Evolutionary conservation across 805 yeast genomes (phyloP).

Genomic region (Starmera dryadoides): DNA sequence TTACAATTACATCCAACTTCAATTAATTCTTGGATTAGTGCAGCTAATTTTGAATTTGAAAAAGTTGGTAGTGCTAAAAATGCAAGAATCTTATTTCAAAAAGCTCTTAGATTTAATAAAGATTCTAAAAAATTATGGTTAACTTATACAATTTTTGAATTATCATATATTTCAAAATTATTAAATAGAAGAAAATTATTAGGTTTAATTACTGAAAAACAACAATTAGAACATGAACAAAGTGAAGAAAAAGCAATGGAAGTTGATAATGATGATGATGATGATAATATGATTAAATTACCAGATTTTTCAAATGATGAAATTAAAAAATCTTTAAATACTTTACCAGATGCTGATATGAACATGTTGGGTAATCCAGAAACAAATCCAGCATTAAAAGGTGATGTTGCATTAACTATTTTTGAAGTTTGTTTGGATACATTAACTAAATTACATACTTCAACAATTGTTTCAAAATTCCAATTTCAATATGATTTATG

Average conservation of each 20-base stretch:
- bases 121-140: constrained; percentile 71
- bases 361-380: constrained; percentile 82
- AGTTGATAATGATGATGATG: constrained; percentile 23
- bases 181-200: constrained; percentile 77
- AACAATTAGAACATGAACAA: constrained; percentile 44
- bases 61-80: constrained; percentile 82
- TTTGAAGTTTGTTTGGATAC: constrained; percentile 58
- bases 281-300: constrained; percentile 31
- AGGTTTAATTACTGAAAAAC: constrained; percentile 68
- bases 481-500: constrained; percentile 32
- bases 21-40: constrained; percentile 86
- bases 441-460: constrained; percentile 18
- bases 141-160: constrained; percentile 82
- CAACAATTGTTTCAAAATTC: constrained; percentile 13
- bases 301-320: constrained; percentile 45
- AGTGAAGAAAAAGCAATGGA: constrained; percentile 23
- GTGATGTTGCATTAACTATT: constrained; percentile 65
- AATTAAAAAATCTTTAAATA: constrained; percentile 54
- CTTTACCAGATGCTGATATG: constrained; percentile 82
- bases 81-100: constrained; percentile 79
- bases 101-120: constrained; percentile 76
- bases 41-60: constrained; percentile 91
- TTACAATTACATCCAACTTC: constrained; percentile 88
- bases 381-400: constrained; percentile 69
- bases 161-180: constrained; percentile 76